phyloP scores from a whole-genome alignment of 345 rosid species.

The Pistacia integerrima region DNA sequence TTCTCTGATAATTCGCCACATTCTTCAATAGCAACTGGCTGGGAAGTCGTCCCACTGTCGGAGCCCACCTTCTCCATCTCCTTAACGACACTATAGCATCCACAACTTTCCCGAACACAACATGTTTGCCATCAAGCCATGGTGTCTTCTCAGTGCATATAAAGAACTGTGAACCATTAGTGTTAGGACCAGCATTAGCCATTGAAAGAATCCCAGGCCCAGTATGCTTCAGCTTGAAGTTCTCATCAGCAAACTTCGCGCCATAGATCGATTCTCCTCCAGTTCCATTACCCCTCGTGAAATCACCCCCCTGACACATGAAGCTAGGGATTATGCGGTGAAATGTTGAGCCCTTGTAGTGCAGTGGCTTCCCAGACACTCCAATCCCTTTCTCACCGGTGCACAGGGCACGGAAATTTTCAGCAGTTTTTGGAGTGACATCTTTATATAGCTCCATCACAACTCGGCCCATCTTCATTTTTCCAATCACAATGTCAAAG shows the following conservation, averaged over 20 bases:
- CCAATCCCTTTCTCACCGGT: constrained; percentile 84
- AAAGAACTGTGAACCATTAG: constrained; percentile 90
- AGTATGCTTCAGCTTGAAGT: constrained; percentile 74
- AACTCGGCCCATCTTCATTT: constrained; percentile 57
- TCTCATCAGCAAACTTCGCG: constrained; percentile 71
- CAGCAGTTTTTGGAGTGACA: constrained; percentile 68
- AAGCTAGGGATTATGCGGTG: constrained; percentile 84
- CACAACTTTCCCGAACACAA: constrained; percentile 85
- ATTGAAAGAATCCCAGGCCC: constrained; percentile 73
- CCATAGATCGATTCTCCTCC: constrained; percentile 89
- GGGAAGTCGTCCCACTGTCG: constrained; percentile 42
- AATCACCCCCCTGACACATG: constrained; percentile 97
- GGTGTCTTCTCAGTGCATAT: constrained; percentile 71
- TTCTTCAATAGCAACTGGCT: constrained; percentile 66
- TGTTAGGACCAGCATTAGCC: constrained; percentile 81
- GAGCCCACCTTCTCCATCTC: constrained; percentile 77
- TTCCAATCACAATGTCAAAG: constrained; percentile 74
- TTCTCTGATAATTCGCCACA: constrained; percentile 61
- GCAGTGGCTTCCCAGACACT: constrained; percentile 53
- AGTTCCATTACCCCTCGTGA: constrained; percentile 84
- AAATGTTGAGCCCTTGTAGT: constrained; percentile 80
- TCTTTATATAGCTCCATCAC: constrained; percentile 89
- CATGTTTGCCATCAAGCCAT: constrained; percentile 91
- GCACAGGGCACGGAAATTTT: constrained; percentile 79
- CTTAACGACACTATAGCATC: constrained; percentile 66